Evolutionary conservation across 495 filamentous ascomycete genomes (phyloP), one percentile per base, ranked within the genome.

Genomic region (Patellaria atrata): DNA sequence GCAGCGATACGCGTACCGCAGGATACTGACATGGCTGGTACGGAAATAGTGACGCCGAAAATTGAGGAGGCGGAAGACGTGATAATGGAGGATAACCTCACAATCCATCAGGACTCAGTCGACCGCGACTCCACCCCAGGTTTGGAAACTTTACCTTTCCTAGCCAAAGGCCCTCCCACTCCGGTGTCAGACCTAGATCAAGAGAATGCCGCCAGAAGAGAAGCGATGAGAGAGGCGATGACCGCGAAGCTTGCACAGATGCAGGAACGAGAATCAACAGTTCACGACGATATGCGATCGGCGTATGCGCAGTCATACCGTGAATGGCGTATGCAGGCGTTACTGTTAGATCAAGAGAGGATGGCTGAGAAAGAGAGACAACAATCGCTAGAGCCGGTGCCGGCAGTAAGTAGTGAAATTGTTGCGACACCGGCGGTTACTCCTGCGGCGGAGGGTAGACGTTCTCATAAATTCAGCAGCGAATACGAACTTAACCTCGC

Each of bases 401-500:
- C 26, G 5, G 22, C 14, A 36, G 37, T 30, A 30, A 31, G 31
- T 44, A 30, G 26, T 15, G 50, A 36, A 33, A 40, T 35, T 8
- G 39, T 42, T n/a, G 22, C 33, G 18, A 23, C 39, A n/a, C 14
- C 33, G 1, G 26, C 33, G 13, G 22, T 33, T 2, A 35, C 31
- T 14, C 33, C 38, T 1, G 17, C 30, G 10, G 54, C 61, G 12
- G 69, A 72, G 12, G 58, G 70, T 21, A 70, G 70, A 19, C 66
- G 77, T 10, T 64, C 73, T 29, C 70, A 71, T 32, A 71, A 74
- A 41, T 67, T 73, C 11, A 71, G 69, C 30, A 79, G 73, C 32
- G 82, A 91, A 43, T 66, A 79, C 17, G 83, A 92, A 43, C 62
- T 91, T 29, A 71, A 87, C 44, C 70, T 70, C 31, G 79, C 77